A percentile compares a stretch with the other conserved stretches of the same genome.
phyloP scores from a whole-genome alignment of 1,284 basidiomycete species.

The Pseudozyma hubeiensis region DNA sequence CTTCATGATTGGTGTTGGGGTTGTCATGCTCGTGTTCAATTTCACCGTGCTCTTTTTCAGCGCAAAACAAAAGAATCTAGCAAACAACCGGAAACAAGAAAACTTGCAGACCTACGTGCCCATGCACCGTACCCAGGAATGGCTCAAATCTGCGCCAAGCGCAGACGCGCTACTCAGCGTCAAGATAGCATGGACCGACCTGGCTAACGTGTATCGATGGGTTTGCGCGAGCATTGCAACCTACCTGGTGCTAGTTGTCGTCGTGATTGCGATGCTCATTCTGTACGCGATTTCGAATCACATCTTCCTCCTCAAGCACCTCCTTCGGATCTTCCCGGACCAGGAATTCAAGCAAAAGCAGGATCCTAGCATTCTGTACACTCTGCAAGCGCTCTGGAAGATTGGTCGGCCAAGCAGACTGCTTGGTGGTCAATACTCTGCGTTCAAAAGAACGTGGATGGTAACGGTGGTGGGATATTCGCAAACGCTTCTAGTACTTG shows the following conservation, averaged over 20 bases:
- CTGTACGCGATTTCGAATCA: conserved; percentile 22
- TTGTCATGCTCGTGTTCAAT: conserved; percentile 16
- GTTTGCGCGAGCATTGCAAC: conserved; percentile 9
- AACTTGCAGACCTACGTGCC: background rate
- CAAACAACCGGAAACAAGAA: background rate
- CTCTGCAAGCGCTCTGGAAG: conserved; percentile 1
- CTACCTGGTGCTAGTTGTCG: conserved; percentile 11
- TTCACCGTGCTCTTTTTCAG: background rate
- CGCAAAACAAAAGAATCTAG: background rate
- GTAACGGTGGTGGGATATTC: conserved; percentile 19
- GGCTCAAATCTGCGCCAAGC: conserved; percentile 8
- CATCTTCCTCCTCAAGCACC: conserved; percentile 20
- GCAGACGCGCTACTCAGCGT: background rate
- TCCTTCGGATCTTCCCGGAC: conserved; percentile 20
- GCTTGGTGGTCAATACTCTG: conserved; percentile 5
- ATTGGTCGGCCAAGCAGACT: conserved; percentile 11
- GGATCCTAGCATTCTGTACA: background rate
- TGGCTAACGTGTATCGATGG: conserved; percentile 13
- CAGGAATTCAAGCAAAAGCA: background rate
- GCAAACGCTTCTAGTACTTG: background rate
- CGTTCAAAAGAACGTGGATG: conserved; percentile 31
- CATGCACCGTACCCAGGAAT: conserved; percentile 4
- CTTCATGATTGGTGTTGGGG: conserved; percentile 10
- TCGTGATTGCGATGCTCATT: conserved; percentile 1
- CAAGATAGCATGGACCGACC: background rate